Conservation (phyloP, 371 early-diverging fungal genomes). For the Zychaea mexicana region DNA sequence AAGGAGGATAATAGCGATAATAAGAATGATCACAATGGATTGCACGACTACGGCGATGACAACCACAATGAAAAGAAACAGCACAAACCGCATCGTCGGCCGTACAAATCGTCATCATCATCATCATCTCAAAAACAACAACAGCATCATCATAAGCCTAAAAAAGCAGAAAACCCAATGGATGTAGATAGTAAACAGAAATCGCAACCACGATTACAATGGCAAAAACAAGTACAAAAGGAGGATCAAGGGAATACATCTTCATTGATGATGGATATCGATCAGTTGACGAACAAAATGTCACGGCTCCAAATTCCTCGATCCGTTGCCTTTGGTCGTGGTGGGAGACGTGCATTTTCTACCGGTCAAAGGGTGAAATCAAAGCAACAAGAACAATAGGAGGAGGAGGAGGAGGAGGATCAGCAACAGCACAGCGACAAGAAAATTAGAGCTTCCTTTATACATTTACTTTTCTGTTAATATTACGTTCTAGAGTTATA, state of each 20-base stretch:
- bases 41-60: too few species aligned
- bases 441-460: slow-evolving; percentile 15
- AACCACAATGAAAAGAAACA: not conserved
- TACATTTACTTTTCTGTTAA: not conserved
- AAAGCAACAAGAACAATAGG: not conserved
- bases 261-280: slow-evolving; percentile 15
- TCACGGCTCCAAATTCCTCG: slow-evolving; percentile 33
- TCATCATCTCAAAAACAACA: slow-evolving; percentile 4
- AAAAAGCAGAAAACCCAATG: not conserved
- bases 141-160: too few species aligned
- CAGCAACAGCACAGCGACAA: not conserved
- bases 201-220: not conserved
- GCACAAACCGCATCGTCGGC: too few species aligned
- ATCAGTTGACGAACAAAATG: slow-evolving; percentile 23
- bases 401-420: too few species aligned
- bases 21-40: too few species aligned
- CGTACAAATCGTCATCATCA: too few species aligned
- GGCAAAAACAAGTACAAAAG: not conserved
- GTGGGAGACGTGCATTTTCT: slow-evolving; percentile 6
- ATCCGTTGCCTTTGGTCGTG: slow-evolving; percentile 42
- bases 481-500: slow-evolving; percentile 4
- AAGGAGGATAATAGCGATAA: not conserved
- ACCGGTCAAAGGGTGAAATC: not conserved
- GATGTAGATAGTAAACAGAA: not conserved
- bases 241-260: not conserved